Evolutionary conservation across 345 rosid genomes (phyloP).

Genomic region (Triadica sebifera): DNA sequence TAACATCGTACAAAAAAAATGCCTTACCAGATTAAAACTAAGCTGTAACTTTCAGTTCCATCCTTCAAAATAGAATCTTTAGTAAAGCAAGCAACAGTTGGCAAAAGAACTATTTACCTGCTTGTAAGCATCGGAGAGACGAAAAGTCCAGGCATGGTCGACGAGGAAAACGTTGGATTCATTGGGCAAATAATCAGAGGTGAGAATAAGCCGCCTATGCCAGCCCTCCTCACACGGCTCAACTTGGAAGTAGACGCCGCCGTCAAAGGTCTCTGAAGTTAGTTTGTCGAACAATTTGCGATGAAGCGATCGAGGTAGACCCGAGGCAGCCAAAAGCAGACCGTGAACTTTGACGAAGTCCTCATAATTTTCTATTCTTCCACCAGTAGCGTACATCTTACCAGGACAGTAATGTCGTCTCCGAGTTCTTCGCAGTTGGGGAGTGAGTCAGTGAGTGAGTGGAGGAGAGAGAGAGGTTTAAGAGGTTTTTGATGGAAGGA

Average conservation of each 20-base stretch:
- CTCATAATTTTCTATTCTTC: slow-evolving; percentile 41
- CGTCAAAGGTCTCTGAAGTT: slow-evolving; percentile 69
- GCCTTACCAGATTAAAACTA: background rate
- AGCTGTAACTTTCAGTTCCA: background rate
- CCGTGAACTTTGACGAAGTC: slow-evolving; percentile 82
- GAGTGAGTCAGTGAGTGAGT: background rate
- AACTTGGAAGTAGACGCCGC: slow-evolving; percentile 69
- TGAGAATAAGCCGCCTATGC: slow-evolving; percentile 65
- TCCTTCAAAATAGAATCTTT: background rate
- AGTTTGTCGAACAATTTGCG: slow-evolving; percentile 66
- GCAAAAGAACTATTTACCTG: slow-evolving; percentile 42
- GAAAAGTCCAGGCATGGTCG: slow-evolving; percentile 97
- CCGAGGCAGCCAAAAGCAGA: slow-evolving; percentile 74
- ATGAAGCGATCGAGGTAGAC: slow-evolving; percentile 74
- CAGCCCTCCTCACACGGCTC: slow-evolving; percentile 63
- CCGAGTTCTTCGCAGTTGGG: background rate
- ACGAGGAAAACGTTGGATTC: slow-evolving; percentile 77
- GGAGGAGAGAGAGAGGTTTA: background rate
- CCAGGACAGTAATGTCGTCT: background rate
- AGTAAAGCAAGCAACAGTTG: background rate
- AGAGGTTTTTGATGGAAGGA: slow-evolving; percentile 1
- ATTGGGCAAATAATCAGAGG: slow-evolving; percentile 51
- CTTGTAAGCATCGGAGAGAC: slow-evolving; percentile 71
- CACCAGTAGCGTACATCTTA: slow-evolving; percentile 10
- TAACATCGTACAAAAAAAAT: background rate